Percentiles rank a stretch among this genome's conserved stretches.
Evolutionary conservation across 805 yeast genomes (phyloP).

Genomic region (Ogataea haglerorum): DNA sequence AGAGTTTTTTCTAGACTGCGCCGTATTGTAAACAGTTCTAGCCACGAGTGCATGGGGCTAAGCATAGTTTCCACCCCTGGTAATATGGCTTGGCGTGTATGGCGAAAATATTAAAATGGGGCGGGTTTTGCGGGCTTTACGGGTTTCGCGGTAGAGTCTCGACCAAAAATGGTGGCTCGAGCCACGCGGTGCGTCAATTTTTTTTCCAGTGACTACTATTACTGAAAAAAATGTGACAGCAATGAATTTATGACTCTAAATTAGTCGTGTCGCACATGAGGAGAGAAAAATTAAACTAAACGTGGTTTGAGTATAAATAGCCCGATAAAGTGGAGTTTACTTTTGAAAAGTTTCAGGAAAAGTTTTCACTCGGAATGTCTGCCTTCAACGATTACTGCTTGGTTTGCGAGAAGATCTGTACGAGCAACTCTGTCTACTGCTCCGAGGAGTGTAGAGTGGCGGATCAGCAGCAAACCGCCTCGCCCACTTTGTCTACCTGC

Average conservation of each 20-base stretch:
- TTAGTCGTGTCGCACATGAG: constrained; percentile 4
- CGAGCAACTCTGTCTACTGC: constrained; percentile 33
- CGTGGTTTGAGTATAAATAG: constrained; percentile 8
- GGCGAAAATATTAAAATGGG: not conserved
- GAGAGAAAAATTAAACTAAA: constrained; percentile 3
- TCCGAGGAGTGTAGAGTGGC: constrained; percentile 28
- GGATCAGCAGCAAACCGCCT: constrained; percentile 24
- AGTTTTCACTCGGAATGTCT: constrained; percentile 32
- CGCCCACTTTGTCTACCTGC: constrained; percentile 25
- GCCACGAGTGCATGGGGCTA: not conserved
- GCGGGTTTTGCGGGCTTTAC: constrained; percentile 7
- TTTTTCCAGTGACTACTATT: constrained; percentile 1
- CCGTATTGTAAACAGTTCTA: not conserved
- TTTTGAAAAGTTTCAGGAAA: not conserved
- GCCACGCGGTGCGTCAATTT: constrained; percentile 2
- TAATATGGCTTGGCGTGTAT: not conserved
- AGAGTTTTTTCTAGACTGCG: not conserved
- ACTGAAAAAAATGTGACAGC: constrained; percentile 8
- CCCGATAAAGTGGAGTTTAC: constrained; percentile 3
- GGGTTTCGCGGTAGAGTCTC: not conserved
- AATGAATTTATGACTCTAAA: constrained; percentile 7
- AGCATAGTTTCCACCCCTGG: not conserved
- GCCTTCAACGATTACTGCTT: constrained; percentile 38
- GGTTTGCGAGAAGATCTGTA: constrained; percentile 34
- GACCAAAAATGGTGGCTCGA: constrained; percentile 3